Conservation (phyloP, 192 early-diverging fungal genomes). For the Linderina pennispora region DNA sequence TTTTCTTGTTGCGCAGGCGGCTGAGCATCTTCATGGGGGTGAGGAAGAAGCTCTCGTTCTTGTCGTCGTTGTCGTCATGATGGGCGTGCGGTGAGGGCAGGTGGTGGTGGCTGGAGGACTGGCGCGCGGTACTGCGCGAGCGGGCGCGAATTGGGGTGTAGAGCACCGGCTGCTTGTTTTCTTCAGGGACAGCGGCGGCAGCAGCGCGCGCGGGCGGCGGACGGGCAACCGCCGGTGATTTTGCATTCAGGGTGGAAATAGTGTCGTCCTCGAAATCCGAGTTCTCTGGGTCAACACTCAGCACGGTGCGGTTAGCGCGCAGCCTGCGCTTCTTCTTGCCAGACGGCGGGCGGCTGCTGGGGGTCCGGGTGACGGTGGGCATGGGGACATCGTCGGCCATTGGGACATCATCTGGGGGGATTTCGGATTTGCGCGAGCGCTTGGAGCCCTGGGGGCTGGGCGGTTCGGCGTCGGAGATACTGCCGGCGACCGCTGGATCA, state of each 20-base stretch:
- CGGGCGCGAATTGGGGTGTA: slow-evolving; percentile 30
- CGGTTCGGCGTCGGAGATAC: no score
- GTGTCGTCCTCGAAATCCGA: slow-evolving; percentile 1
- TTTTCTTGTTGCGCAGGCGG: slow-evolving; percentile 37
- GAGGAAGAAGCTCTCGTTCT: slow-evolving; percentile 23
- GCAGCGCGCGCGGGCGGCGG: background rate
- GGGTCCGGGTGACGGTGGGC: no score
- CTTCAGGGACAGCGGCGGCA: slow-evolving; percentile 11
- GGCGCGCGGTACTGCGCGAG: slow-evolving; percentile 1
- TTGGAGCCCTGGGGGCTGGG: slow-evolving; percentile 9
- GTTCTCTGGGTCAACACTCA: slow-evolving; percentile 9
- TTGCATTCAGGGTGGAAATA: background rate
- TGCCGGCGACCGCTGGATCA: background rate
- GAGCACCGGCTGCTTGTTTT: slow-evolving; percentile 30
- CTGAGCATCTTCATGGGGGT: slow-evolving; percentile 45
- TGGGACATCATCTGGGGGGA: no score
- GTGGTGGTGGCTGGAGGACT: background rate
- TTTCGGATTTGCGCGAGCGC: slow-evolving; percentile 11
- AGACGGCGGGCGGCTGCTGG: no score
- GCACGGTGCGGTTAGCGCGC: slow-evolving; percentile 16
- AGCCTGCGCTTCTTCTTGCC: slow-evolving; percentile 39
- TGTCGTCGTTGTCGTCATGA: background rate
- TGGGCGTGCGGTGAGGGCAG: no score
- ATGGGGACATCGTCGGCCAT: no score
- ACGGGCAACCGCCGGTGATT: background rate